A percentile compares a stretch with the other conserved stretches of the same genome.
These are phyloP conservation scores for Lipomyces yamanashiensis DNA, from an alignment of 805 yeast species.

Conservation along the genomic window DNA sequence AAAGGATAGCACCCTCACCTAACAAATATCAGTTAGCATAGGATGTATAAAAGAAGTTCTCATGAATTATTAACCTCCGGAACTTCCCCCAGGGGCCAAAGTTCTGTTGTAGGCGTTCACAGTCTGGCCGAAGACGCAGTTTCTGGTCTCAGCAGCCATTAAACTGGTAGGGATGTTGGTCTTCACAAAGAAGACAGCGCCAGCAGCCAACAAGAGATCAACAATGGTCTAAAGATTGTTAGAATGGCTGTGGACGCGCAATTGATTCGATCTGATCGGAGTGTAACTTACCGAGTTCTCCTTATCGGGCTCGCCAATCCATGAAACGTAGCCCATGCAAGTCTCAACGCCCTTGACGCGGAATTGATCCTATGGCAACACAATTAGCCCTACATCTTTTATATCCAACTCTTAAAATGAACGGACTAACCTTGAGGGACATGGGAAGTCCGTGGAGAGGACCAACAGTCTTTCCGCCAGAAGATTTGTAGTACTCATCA, in stretches of 20 bases:
- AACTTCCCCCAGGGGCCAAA: slow-evolving; percentile 57
- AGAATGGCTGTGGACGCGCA: neutral
- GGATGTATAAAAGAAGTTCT: neutral
- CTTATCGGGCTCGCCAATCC: slow-evolving; percentile 46
- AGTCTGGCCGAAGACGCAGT: slow-evolving; percentile 54
- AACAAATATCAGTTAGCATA: neutral
- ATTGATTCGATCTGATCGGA: neutral
- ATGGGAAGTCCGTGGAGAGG: slow-evolving; percentile 72
- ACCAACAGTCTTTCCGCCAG: slow-evolving; percentile 57
- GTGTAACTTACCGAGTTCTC: slow-evolving; percentile 46
- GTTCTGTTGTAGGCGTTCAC: slow-evolving; percentile 52
- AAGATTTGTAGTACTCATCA: slow-evolving; percentile 55
- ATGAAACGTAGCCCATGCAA: slow-evolving; percentile 56
- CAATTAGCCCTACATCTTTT: neutral
- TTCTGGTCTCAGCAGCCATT: slow-evolving; percentile 52
- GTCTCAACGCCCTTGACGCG: slow-evolving; percentile 56
- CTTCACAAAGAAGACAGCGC: slow-evolving; percentile 61
- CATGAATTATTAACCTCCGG: slow-evolving; percentile 59
- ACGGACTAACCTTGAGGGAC: slow-evolving; percentile 52
- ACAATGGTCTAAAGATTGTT: slow-evolving; percentile 45
- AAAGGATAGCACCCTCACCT: slow-evolving; percentile 58
- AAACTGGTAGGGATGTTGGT: slow-evolving; percentile 58
- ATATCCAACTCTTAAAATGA: neutral
- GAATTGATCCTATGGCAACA: slow-evolving; percentile 47
- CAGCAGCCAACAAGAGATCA: slow-evolving; percentile 49